Conservation (phyloP, 441 rosid genomes). For the Erysimum cheiri region DNA sequence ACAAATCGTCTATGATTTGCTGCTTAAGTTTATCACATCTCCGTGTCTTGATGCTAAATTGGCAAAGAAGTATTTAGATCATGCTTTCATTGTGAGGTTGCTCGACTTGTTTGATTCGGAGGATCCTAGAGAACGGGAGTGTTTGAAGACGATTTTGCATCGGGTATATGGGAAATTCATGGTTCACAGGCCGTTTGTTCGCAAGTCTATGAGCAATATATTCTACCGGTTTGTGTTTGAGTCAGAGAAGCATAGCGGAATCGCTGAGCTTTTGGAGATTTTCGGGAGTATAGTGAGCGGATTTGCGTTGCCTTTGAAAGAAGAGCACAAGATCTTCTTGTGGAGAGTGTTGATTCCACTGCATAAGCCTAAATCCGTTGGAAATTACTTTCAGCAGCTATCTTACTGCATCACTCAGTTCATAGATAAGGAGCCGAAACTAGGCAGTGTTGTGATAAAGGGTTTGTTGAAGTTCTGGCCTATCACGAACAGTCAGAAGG, state of each 20-base stretch:
- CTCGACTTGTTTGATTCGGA: constrained; percentile 88
- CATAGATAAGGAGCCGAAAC: constrained; percentile 78
- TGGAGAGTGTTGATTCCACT: constrained; percentile 84
- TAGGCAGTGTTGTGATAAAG: constrained; percentile 65
- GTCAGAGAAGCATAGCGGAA: constrained; percentile 83
- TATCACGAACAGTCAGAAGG: constrained; percentile 84
- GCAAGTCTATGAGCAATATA: constrained; percentile 80
- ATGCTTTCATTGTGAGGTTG: constrained; percentile 77
- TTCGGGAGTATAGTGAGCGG: constrained; percentile 87
- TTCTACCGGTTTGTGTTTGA: constrained; percentile 78
- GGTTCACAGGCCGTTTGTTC: constrained; percentile 90
- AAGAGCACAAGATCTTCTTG: constrained; percentile 87
- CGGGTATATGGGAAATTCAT: constrained; percentile 83
- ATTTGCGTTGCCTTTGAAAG: constrained; percentile 86
- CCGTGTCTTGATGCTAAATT: constrained; percentile 73
- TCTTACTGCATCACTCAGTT: constrained; percentile 80
- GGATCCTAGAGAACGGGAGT: constrained; percentile 92
- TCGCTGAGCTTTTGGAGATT: constrained; percentile 86
- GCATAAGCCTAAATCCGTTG: constrained; percentile 86
- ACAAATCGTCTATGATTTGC: constrained; percentile 82
- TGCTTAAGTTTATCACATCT: constrained; percentile 79
- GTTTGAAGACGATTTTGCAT: constrained; percentile 79
- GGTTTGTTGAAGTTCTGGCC: constrained; percentile 91
- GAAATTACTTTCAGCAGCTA: constrained; percentile 77
- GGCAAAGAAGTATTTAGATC: constrained; percentile 87